Conservation (phyloP, 345 rosid genomes). For the Rhizophora apiculata region DNA sequence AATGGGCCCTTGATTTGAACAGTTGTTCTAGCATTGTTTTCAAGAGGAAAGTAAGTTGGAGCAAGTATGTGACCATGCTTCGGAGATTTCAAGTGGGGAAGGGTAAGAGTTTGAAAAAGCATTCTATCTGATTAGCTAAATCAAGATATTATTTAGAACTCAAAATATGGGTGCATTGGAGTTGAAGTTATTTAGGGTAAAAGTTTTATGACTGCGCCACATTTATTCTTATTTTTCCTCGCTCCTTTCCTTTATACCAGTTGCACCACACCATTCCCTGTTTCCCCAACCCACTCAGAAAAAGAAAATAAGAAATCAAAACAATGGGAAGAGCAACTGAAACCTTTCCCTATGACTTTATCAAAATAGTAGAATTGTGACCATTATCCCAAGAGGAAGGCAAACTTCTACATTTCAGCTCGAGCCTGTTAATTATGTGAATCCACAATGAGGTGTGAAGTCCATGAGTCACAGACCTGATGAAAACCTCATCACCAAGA, state of each 20-base stretch:
- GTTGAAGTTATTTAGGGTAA: neutral
- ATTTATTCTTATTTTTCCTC: neutral
- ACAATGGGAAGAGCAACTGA: too few species aligned
- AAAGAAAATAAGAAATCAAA: neutral
- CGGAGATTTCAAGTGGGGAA: neutral
- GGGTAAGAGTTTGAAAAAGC: neutral
- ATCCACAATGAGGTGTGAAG: neutral
- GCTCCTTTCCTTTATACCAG: neutral
- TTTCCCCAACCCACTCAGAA: neutral
- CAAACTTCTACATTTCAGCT: neutral
- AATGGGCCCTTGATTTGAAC: too few species aligned
- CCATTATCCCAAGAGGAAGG: neutral
- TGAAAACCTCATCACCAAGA: neutral
- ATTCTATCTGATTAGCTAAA: neutral
- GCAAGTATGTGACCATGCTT: neutral
- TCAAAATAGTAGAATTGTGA: too few species aligned
- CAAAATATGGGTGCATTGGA: neutral
- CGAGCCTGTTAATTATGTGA: neutral
- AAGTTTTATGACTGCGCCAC: neutral
- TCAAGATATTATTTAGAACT: neutral
- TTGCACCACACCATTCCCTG: neutral
- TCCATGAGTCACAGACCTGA: neutral
- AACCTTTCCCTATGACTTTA: too few species aligned
- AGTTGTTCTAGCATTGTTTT: neutral
- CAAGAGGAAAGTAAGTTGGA: neutral